Base-by-base conservation (phyloP, 805 yeast genomes). In the Candida taoyuanica region DNA sequence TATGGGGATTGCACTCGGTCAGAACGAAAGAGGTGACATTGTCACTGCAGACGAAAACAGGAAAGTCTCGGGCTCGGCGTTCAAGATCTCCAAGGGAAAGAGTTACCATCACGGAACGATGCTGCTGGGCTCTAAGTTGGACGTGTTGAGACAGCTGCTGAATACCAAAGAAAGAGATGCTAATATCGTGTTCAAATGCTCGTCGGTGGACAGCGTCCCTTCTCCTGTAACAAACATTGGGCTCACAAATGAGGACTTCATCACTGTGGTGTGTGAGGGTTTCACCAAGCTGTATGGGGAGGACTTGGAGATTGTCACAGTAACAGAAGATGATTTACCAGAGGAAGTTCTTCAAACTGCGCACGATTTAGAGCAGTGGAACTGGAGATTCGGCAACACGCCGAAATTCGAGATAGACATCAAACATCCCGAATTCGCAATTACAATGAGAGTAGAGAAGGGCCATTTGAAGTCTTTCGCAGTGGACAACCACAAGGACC, bases 41-140 rank as follows among this genome's bases (percentile, higher is more conserved):
- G 69, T 79, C 8, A 73, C 77, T 14, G 52, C 43, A 1, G 53
- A 52, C 13, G 64, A 60, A 1, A 64, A 57, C 17, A 53, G 60
- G 3, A 93, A 93, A 55, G 77, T 93, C 5, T 83, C 95, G 50
- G 99, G 99, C 0, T 85, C 95, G 7, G 97, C 98, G 0, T 93
- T 76, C 60, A 89, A 89, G 56, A 68, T 93, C 23, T 80, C 95
- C 5, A 71, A 73, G 34, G 89, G 93, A 0, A 77, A 78, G 49
- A 78, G 95, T 6, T 81, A 89, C 48, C 98, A 93, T 56, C 99
- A 93, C 63, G 98, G 97, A 0, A 93, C 99, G 0, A 85, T 93
- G 96, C 67, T 93, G 7, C 64, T 93, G 17, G 64, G 74, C 38
- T 78, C 94, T 29, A 67, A 78, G 27, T 61, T 93, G 18, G 68